Evolutionary conservation across 306 rosid species (phyloP).

Genomic region (Herpetospermum pedunculosum): DNA sequence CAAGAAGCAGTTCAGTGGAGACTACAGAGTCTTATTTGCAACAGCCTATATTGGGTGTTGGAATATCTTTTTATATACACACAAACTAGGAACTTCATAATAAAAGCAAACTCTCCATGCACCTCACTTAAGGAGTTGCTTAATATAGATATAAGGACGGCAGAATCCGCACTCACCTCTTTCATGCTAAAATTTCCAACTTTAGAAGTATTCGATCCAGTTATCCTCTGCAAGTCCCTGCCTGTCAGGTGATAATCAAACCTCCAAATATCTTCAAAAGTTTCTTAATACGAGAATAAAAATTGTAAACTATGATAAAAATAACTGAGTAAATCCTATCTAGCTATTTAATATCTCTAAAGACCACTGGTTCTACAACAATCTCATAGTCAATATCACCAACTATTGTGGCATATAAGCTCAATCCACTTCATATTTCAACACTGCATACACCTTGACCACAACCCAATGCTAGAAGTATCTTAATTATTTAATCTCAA

Average conservation of each 20-base stretch:
- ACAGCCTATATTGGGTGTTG: neutral
- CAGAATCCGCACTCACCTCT: conserved; percentile 32
- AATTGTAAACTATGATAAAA: neutral
- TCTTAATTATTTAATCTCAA: neutral
- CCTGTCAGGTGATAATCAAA: conserved; percentile 58
- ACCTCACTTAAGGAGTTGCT: too few relatives aligned
- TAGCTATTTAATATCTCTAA: neutral
- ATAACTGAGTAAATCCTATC: neutral
- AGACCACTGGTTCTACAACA: neutral
- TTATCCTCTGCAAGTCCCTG: conserved; percentile 91
- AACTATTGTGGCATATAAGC: neutral
- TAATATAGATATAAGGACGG: neutral
- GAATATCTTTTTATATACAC: too few relatives aligned
- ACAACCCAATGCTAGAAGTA: neutral
- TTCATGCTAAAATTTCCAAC: conserved; percentile 52
- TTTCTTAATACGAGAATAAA: neutral
- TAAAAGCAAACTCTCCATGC: too few relatives aligned
- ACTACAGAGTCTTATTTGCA: neutral
- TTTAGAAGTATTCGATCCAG: conserved; percentile 48
- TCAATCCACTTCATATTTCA: neutral
- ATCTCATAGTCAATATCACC: neutral
- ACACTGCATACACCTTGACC: neutral
- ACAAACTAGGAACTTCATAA: neutral
- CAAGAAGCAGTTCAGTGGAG: neutral
- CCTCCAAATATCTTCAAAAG: conserved; percentile 24